phyloP scores from a whole-genome alignment of 73 alveolate genomes.

The Tetrahymena elliotti region DNA sequence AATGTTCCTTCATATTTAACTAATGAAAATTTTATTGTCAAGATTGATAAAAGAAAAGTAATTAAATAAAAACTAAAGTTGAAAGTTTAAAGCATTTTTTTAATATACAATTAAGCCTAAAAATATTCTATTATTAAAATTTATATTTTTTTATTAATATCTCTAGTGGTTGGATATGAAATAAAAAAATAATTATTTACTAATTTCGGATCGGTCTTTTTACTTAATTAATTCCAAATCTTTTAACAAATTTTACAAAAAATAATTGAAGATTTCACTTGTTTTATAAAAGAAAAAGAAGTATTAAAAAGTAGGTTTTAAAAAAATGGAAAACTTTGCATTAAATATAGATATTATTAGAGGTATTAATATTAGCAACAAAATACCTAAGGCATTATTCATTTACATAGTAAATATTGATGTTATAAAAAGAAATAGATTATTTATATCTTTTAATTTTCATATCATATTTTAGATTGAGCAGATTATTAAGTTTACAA shows the following conservation, averaged over 20 bases:
- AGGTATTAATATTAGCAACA: background rate
- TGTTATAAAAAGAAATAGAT: background rate
- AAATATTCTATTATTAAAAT: background rate
- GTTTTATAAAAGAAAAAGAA: background rate
- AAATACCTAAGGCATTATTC: background rate
- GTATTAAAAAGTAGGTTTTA: background rate
- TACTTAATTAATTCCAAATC: background rate
- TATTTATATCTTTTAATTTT: background rate
- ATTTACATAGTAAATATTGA: background rate
- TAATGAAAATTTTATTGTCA: too few species aligned
- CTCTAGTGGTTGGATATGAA: background rate
- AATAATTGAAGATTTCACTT: background rate
- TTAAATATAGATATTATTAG: background rate
- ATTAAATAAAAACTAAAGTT: too few species aligned
- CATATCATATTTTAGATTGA: background rate
- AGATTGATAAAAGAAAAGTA: too few species aligned
- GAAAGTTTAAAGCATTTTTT: too few species aligned
- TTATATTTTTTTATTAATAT: background rate
- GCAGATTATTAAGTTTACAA: background rate
- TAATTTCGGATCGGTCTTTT: background rate
- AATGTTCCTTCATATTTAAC: too few species aligned
- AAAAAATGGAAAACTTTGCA: background rate
- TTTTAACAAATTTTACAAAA: background rate
- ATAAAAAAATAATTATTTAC: background rate
- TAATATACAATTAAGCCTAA: too few species aligned